These are phyloP conservation scores for Phytophthora syringae DNA, from an alignment of 352 stramenopile species.

Conservation along the genomic window DNA sequence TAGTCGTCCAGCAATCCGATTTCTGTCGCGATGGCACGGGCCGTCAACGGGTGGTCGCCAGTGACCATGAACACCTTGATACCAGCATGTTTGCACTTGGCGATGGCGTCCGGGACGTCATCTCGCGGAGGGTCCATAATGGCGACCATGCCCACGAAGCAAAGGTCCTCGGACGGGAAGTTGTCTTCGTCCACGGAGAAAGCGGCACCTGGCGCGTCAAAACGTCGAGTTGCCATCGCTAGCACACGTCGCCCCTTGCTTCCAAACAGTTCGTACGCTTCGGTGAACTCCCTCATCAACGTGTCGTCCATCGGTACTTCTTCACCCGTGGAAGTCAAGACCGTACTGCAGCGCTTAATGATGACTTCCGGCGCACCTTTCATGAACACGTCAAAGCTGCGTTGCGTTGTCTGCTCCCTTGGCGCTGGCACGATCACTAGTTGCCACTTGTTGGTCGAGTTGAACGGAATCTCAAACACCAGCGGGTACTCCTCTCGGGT, in stretches of 20 bases:
- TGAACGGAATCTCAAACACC: conserved; percentile 67
- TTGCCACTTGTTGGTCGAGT: conserved; percentile 78
- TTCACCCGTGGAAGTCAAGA: conserved; percentile 59
- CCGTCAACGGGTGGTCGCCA: conserved; percentile 88
- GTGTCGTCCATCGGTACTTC: conserved; percentile 45
- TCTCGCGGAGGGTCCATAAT: conserved; percentile 93
- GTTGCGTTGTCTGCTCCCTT: conserved; percentile 19
- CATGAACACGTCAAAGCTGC: conserved; percentile 72
- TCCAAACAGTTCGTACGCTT: conserved; percentile 56
- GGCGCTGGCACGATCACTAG: conserved; percentile 51
- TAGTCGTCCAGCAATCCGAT: conserved; percentile 80
- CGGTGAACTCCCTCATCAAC: conserved; percentile 51
- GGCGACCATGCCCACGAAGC: conserved; percentile 91
- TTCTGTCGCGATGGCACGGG: conserved; percentile 83
- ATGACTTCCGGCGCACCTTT: conserved; percentile 96
- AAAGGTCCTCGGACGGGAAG: conserved; percentile 44
- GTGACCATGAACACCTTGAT: conserved; percentile 95
- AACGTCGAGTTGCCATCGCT: conserved; percentile 48
- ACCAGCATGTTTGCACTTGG: conserved; percentile 80
- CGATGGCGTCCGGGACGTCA: conserved; percentile 76
- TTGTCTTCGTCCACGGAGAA: conserved; percentile 49
- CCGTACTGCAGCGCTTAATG: conserved; percentile 83
- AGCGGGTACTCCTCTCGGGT: conserved; percentile 50
- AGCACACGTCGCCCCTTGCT: conserved; percentile 54
- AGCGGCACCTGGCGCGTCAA: conserved; percentile 14